A percentile compares a stretch with the other conserved stretches of the same genome.
Conservation (phyloP, 192 early-diverging fungal genomes). For the Podila clonocystis region DNA sequence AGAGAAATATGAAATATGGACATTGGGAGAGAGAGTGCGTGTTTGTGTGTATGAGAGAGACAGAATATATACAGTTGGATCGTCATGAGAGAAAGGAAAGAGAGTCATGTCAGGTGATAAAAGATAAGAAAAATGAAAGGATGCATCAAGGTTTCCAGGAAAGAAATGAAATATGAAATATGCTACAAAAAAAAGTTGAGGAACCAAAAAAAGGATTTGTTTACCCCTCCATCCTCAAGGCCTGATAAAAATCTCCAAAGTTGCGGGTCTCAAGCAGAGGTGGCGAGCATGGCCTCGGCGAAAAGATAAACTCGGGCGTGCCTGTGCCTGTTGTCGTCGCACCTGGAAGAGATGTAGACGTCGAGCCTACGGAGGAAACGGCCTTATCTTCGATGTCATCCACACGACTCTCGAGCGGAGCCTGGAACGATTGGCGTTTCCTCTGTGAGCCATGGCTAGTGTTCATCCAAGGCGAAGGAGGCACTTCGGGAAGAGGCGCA, state of each 20-base stretch:
- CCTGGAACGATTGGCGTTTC: too few species aligned
- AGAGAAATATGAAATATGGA: constrained; percentile 4
- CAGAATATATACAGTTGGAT: too few species aligned
- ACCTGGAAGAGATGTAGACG: neutral
- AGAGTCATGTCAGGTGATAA: neutral
- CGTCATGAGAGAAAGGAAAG: neutral
- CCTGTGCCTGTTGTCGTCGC: neutral
- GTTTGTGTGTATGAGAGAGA: too few species aligned
- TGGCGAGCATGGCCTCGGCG: constrained; percentile 34
- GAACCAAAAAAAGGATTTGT: neutral
- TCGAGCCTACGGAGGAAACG: neutral
- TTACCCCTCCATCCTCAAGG: constrained; percentile 29
- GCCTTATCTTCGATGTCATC: too few species aligned
- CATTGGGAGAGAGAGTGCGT: neutral
- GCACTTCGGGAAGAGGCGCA: too few species aligned
- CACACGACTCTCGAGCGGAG: too few species aligned
- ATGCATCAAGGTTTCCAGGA: too few species aligned
- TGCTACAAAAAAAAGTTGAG: neutral
- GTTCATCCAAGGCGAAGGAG: too few species aligned
- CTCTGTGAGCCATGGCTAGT: too few species aligned
- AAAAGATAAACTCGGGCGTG: constrained; percentile 37
- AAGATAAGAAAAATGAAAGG: neutral
- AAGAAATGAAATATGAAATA: neutral
- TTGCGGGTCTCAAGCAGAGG: constrained; percentile 14
- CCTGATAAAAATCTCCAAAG: constrained; percentile 40